Evolutionary conservation across 441 rosid genomes (phyloP).

Genomic region (Gossypium schwendimanii): DNA sequence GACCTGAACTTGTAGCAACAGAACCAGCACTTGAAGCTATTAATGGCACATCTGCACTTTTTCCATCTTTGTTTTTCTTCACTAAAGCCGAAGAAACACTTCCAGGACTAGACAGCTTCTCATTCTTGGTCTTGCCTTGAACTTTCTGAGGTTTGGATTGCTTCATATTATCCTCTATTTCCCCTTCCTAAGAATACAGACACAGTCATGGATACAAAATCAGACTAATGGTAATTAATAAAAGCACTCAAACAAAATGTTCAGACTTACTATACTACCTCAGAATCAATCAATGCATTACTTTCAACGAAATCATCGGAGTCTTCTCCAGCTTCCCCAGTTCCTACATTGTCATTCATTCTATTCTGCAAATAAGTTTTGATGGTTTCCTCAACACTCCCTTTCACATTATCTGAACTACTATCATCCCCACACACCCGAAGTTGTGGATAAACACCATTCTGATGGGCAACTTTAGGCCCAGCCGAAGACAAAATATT

Average conservation of each 20-base stretch:
- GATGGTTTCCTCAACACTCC: background rate
- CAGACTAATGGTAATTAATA: background rate
- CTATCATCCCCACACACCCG: background rate
- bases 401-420: background rate
- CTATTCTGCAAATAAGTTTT: background rate
- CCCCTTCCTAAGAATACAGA: conserved; percentile 21
- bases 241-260: conserved; percentile 1
- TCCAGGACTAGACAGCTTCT: conserved; percentile 37
- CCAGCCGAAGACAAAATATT: conserved; percentile 30
- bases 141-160: conserved; percentile 33
- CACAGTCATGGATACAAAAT: conserved; percentile 9
- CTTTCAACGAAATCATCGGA: background rate
- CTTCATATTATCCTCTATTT: conserved; percentile 9
- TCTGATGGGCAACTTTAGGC: conserved; percentile 42
- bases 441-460: conserved; percentile 33
- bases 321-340: background rate
- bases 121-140: conserved; percentile 43
- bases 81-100: conserved; percentile 33
- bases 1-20: conserved; percentile 26
- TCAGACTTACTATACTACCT: background rate
- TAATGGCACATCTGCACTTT: conserved; percentile 26
- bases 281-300: background rate
- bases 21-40: conserved; percentile 53
- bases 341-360: background rate
- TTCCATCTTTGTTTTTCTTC: conserved; percentile 46